Evolutionary conservation across 2,329 filamentous ascomycete genomes (phyloP).

Genomic region (Zelopaecilomyces penicillatus): DNA sequence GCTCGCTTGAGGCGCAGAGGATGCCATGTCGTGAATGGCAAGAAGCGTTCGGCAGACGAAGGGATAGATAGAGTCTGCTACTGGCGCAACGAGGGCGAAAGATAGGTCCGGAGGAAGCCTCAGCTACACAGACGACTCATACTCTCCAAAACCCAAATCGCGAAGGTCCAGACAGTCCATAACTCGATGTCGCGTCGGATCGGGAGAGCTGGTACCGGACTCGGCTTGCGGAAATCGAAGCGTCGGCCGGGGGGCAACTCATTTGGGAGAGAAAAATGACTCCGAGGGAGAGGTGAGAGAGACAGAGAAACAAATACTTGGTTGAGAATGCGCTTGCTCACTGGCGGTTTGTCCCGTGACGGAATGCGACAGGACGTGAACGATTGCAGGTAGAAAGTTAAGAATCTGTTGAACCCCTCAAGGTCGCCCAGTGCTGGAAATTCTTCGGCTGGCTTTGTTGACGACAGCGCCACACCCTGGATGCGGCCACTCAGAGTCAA

Average conservation of each 20-base stretch:
- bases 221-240: conserved; percentile 28
- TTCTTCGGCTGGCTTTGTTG: conserved; percentile 10
- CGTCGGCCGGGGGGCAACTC: conserved; percentile 27
- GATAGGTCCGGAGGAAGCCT: conserved; percentile 6
- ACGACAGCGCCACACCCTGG: too few species aligned
- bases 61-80: conserved; percentile 1
- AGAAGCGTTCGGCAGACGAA: not conserved
- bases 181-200: conserved; percentile 20
- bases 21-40: conserved; percentile 6
- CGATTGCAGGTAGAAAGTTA: conserved; percentile 9
- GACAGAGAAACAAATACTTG: conserved; percentile 2
- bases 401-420: conserved; percentile 14
- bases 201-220: conserved; percentile 21
- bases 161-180: conserved; percentile 25
- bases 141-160: conserved; percentile 22
- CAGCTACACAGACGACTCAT: conserved; percentile 24
- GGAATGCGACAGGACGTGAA: conserved; percentile 8
- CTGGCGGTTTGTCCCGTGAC: conserved; percentile 3
- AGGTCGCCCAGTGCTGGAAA: conserved; percentile 12
- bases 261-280: conserved; percentile 18
- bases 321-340: conserved; percentile 1
- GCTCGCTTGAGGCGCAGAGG: conserved; percentile 21
- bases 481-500: too few species aligned
- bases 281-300: conserved; percentile 11
- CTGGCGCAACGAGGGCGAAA: not conserved